Evolutionary conservation across 306 rosid genomes (phyloP).

Genomic region (Dalbergia cultrata): DNA sequence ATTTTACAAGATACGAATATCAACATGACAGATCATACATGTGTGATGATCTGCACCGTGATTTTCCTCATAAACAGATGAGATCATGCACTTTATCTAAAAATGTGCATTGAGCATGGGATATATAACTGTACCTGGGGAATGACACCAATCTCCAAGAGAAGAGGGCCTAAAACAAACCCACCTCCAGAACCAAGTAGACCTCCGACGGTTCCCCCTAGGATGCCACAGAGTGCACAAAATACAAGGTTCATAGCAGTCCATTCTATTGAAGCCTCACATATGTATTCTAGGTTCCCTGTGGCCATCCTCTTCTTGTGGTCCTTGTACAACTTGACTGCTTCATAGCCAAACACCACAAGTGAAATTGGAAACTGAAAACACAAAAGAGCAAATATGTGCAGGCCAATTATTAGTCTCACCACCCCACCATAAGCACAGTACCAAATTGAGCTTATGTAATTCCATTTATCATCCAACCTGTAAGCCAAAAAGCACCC

Average conservation of each 20-base stretch:
- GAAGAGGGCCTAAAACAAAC: slow-evolving; percentile 85
- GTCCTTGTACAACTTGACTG: slow-evolving; percentile 71
- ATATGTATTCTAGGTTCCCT: slow-evolving; percentile 69
- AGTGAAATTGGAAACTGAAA: slow-evolving; percentile 79
- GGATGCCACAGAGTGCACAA: slow-evolving; percentile 79
- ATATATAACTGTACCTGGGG: slow-evolving; percentile 65
- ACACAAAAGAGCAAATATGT: neutral
- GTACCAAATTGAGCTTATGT: slow-evolving; percentile 30
- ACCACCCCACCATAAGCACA: slow-evolving; percentile 8
- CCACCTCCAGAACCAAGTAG: slow-evolving; percentile 94
- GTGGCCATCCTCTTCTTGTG: slow-evolving; percentile 66
- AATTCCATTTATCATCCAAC: slow-evolving; percentile 42
- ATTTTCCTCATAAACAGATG: no score
- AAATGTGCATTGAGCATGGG: neutral
- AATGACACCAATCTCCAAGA: slow-evolving; percentile 90
- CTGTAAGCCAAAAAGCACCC: slow-evolving; percentile 86
- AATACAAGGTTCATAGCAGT: slow-evolving; percentile 67
- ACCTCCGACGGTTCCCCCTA: slow-evolving; percentile 91
- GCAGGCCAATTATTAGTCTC: slow-evolving; percentile 23
- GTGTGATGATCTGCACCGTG: no score
- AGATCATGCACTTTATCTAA: no score
- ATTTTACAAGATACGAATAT: no score
- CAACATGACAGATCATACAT: no score
- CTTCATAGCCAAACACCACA: slow-evolving; percentile 77
- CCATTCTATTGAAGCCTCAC: slow-evolving; percentile 94